Evolutionary conservation across 177 flowering plant species (phyloP).

Genomic region (Vitis hybrid): DNA sequence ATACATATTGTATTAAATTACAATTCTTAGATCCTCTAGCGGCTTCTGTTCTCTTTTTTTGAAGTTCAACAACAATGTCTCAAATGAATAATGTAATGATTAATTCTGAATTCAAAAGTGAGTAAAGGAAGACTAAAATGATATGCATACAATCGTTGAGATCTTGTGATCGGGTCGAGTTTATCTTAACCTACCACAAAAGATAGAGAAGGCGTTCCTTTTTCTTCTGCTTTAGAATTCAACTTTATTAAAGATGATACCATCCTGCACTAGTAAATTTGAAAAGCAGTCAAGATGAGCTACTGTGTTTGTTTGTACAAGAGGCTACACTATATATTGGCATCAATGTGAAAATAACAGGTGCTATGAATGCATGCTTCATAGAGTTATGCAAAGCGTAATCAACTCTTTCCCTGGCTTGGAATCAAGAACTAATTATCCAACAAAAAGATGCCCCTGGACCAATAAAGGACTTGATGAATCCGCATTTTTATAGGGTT

Average conservation of each 20-base stretch:
- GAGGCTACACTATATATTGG: too few species aligned
- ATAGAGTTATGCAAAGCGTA: too few species aligned
- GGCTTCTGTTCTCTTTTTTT: neutral
- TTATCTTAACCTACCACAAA: constrained; percentile 15
- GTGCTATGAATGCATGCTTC: too few species aligned
- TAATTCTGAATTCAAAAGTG: constrained; percentile 1
- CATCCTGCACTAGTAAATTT: constrained; percentile 7
- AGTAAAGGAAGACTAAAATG: neutral
- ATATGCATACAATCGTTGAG: constrained; percentile 2
- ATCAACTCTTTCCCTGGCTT: too few species aligned
- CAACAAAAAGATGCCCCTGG: too few species aligned
- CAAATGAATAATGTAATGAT: constrained; percentile 8
- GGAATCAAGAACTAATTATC: too few species aligned
- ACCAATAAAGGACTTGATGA: too few species aligned
- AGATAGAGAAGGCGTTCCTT: constrained; percentile 1
- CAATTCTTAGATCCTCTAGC: too few species aligned
- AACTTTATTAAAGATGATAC: constrained; percentile 22
- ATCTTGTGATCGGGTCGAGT: constrained; percentile 8
- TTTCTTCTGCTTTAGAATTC: neutral
- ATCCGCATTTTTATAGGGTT: too few species aligned
- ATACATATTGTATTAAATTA: too few species aligned
- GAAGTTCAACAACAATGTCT: constrained; percentile 6
- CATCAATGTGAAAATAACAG: too few species aligned
- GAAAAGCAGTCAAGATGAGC: neutral
- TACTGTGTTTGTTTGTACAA: too few species aligned